Evolutionary conservation across 2,329 filamentous ascomycete genomes (phyloP).

Genomic region (Cladosporium velox): DNA sequence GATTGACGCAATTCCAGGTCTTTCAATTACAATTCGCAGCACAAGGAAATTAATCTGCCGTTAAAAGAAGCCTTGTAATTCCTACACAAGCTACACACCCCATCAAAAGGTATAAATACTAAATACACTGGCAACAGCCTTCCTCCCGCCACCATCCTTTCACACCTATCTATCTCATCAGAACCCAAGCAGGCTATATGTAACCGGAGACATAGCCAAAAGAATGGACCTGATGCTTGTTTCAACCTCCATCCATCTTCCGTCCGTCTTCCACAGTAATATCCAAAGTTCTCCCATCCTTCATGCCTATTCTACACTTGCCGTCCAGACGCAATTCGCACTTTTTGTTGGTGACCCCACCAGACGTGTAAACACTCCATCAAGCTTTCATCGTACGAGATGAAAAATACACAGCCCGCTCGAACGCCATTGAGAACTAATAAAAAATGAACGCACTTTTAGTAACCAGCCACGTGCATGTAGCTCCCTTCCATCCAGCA

Average conservation of each 20-base stretch:
- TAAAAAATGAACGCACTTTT: neutral
- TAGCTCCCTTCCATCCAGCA: constrained; percentile 6
- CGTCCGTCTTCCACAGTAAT: neutral
- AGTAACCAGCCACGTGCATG: neutral
- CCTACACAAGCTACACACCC: neutral
- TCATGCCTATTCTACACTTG: neutral
- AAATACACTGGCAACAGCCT: neutral
- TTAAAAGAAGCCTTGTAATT: neutral
- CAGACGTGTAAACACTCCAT: neutral
- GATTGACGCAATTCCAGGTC: no score
- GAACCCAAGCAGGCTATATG: neutral
- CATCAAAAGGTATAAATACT: neutral
- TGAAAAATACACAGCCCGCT: constrained; percentile 2
- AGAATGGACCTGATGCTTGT: neutral
- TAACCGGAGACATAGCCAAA: neutral
- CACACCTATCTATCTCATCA: neutral
- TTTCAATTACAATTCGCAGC: no score
- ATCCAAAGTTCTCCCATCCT: neutral
- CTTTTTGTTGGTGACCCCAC: neutral
- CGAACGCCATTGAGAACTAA: constrained; percentile 1
- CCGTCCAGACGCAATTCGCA: neutral
- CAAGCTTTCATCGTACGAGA: neutral
- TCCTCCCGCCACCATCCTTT: neutral
- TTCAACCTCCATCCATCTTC: neutral
- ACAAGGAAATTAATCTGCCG: neutral